Evolutionary conservation across 2,329 filamentous ascomycete species (phyloP), one percentile per base, ranked within the genome.

Genomic region (Conoideocrella luteorostrata): DNA sequence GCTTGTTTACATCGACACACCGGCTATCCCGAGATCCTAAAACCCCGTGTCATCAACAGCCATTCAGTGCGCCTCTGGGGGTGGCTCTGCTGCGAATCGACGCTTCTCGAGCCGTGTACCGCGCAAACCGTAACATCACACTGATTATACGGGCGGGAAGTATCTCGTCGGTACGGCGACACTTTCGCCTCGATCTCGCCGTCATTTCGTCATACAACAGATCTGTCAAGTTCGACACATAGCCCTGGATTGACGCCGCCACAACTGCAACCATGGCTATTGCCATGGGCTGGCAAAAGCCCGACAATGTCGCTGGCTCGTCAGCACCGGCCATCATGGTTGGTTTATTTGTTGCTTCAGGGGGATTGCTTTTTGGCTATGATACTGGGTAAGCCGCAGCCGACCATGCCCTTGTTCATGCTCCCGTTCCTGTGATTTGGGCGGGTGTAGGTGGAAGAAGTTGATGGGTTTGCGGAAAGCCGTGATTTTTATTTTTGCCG

Each of bases 321-420:
- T 80, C 84, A 58, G 81, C 80, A 60, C 81, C 80, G 55, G 81
- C 81, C 57, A 83, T 85, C 64, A 80, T 86, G 75, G 76, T 86
- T 64, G 81, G 81, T 50, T 68, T 83, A 53, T 85, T 86, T 62
- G 82, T 85, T 54, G 81, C 82, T 50, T 81, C 78, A 46, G 82
- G 81, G 58, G 82, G 82, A 52, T 65, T 85, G 40, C 69, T 86
- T 47, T 86, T 84, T 63, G 82, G 82, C 53, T 85, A 84, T 59
- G 80, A 84, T 66, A 82, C 80, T 58, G 80, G 80, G 77, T 82
- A 70, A 75, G 77, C 58, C 20, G 10, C 5, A 4, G 9, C 9
- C 17, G 4, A 15, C n/a, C 15, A 29, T 26, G 21, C 5, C 13
- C 11, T 26, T 15, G n/a, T n/a, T n/a, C n/a, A n/a, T n/a, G n/a